Base-by-base conservation (phyloP, 139 green algal genomes). In the Coelastrella sp. region DNA sequence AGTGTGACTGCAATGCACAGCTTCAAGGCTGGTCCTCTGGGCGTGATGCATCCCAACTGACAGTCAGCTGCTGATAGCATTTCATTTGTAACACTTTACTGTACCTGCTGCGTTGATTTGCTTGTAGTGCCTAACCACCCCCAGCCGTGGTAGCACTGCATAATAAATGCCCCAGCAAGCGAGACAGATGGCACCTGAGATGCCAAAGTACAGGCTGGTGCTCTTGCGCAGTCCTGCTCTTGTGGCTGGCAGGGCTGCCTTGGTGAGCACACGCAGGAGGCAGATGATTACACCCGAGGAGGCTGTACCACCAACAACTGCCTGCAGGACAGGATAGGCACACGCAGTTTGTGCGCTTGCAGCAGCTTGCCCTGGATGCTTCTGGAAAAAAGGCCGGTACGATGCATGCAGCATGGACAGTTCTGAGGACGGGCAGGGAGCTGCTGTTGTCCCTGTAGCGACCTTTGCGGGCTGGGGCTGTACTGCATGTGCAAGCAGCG, bases 251-350 rank as follows among this genome's bases (percentile, higher is more conserved):
- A 97, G 89, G 5, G 92, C 90, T 7, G 94, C 95, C 76, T 98
- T 98, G 58, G 95, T 97, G 61, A 86, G 7, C 0, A 98, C 65
- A 14, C 96, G 92, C 86, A 98, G 73, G 19, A 97, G 54, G 65
- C 92, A 96, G 8, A 97, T 91, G 14, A 95, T 85, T 58, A 98
- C 81, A 11, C 96, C 96, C 17, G 94, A 97, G 3, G 84, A 91
- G 4, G 95, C 93, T 0, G 96, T 98, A 13, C 96, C 96, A 0
- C 68, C 83, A 11, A 97, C 92, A n/a, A 98, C 86, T 11, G 96
- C 96, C 92, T 98, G 92, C 66, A 88, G 8, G 8, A 11, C 82
- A 77, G 14, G 14, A 7, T 60, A 86, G 19, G 56, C 19, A 73
- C 76, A 60, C n/a, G 73, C n/a, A 23, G 20, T 71, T 1, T 19